These are phyloP conservation scores for Aspergillus sp. DNA, from an alignment of 2,329 filamentous ascomycete species.

Conservation along the genomic window DNA sequence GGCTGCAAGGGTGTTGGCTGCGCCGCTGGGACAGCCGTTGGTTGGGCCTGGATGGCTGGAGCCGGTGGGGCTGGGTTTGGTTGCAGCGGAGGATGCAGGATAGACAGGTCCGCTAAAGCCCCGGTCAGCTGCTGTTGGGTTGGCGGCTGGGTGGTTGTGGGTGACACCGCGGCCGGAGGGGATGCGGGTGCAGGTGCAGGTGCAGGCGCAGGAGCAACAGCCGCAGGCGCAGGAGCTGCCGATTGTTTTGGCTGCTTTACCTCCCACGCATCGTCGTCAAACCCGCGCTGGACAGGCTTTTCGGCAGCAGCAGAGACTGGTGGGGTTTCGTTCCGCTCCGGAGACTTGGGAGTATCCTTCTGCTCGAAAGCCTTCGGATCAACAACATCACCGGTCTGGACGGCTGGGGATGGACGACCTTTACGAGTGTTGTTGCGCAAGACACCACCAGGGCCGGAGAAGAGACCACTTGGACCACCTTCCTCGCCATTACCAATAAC, in stretches of 20 bases:
- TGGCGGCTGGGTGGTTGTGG: slow-evolving; percentile 26
- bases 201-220: slow-evolving; percentile 33
- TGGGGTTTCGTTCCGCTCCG: slow-evolving; percentile 43
- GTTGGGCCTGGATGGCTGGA: slow-evolving; percentile 34
- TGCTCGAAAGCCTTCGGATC: slow-evolving; percentile 80
- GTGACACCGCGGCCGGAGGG: slow-evolving; percentile 22
- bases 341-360: slow-evolving; percentile 47
- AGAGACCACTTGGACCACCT: slow-evolving; percentile 64
- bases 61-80: slow-evolving; percentile 45
- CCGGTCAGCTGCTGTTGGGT: slow-evolving; percentile 53
- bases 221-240: slow-evolving; percentile 23
- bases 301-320: slow-evolving; percentile 45
- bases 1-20: slow-evolving; percentile 35
- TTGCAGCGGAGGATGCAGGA: slow-evolving; percentile 54
- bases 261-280: slow-evolving; percentile 97
- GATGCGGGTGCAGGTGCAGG: slow-evolving; percentile 26
- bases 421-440: slow-evolving; percentile 93
- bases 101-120: slow-evolving; percentile 63
- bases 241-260: slow-evolving; percentile 73
- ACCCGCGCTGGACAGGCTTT: slow-evolving; percentile 56
- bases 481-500: slow-evolving; percentile 57
- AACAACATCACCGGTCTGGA: slow-evolving; percentile 79
- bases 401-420: slow-evolving; percentile 78
- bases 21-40: slow-evolving; percentile 18
- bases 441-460: slow-evolving; percentile 86